These are phyloP conservation scores for Nicotiana noctiflora DNA, from an alignment of 257 asterid species.

Conservation along the genomic window DNA sequence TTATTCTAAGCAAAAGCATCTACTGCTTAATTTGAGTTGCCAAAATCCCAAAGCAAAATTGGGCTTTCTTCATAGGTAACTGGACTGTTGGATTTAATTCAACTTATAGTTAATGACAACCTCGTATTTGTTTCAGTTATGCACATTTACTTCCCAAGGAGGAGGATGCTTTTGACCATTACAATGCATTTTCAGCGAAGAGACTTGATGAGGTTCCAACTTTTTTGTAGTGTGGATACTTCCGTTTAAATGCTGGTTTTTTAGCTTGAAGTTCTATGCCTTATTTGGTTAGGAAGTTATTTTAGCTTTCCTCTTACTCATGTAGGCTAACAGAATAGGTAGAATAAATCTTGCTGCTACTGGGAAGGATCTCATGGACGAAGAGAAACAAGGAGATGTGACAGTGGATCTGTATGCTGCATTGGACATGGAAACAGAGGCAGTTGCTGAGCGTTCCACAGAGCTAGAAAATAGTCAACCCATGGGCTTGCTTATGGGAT, in stretches of 20 bases:
- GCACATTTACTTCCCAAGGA: constrained; percentile 93
- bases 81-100: not conserved
- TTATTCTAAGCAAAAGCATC: not conserved
- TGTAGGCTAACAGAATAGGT: constrained; percentile 90
- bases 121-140: constrained; percentile 52
- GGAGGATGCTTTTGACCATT: constrained; percentile 89
- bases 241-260: not conserved
- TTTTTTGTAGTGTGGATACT: not conserved
- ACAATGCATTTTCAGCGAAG: constrained; percentile 63
- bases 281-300: not conserved
- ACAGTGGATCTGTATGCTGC: constrained; percentile 93
- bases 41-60: not conserved
- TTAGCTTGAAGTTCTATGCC: not conserved
- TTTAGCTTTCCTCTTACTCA: not conserved
- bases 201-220: constrained; percentile 49
- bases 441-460: constrained; percentile 64
- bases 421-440: constrained; percentile 65
- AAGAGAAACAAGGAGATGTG: constrained; percentile 94
- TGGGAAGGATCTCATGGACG: constrained; percentile 99
- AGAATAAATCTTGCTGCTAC: constrained; percentile 99
- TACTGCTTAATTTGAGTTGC: not conserved
- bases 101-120: not conserved
- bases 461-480: constrained; percentile 87
- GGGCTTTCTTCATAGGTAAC: not conserved
- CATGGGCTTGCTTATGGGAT: constrained; percentile 84